Evolutionary conservation across 345 rosid genomes (phyloP), one percentile per base, ranked within the genome.

Genomic region (Noccaea caerulescens): DNA sequence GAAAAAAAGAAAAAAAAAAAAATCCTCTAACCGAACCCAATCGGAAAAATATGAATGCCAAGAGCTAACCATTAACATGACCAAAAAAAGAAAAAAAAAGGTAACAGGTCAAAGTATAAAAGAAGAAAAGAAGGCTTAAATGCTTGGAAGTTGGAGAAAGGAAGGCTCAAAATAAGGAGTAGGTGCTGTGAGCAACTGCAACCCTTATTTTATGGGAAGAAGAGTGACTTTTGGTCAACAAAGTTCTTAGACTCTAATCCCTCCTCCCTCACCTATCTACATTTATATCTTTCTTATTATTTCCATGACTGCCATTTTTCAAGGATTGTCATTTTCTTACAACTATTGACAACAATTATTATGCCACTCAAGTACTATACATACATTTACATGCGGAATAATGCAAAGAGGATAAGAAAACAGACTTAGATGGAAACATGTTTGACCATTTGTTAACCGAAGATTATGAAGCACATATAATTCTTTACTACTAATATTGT

Each of bases 211-310:
- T 34, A 58, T 66, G 67, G 77, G 43, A 44, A 58, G 38, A 65
- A 10, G 45, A 11, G 25, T 66, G 54, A 66, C 77, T 66, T 72
- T 73, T 73, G 61, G 77, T 73, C 77, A 73, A 66, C 39, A 73
- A 73, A 73, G 66, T 50, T 66, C 43, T 47, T 49, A 53, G 52
- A 66, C 68, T 41, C 75, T 60, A 70, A 54, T 14, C 13, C 30
- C 30, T 14, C 13, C 12, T 8, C 71, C 6, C 32, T 47, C 60
- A 66, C 71, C 66, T 47, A 46, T 65, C 70, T 72, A 10, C 58
- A 64, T 73, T 46, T 65, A 45, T 57, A 46, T 54, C 66, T 38
- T 27, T 50, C 66, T 65, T 51, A 41, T 73, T 8, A 41, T 43
- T 72, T 41, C 43, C 76, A 55, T 25, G 10, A 55, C 65, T 73